Evolutionary conservation across 2,329 filamentous ascomycete genomes (phyloP).

Genomic region (Sporothrix luriei): DNA sequence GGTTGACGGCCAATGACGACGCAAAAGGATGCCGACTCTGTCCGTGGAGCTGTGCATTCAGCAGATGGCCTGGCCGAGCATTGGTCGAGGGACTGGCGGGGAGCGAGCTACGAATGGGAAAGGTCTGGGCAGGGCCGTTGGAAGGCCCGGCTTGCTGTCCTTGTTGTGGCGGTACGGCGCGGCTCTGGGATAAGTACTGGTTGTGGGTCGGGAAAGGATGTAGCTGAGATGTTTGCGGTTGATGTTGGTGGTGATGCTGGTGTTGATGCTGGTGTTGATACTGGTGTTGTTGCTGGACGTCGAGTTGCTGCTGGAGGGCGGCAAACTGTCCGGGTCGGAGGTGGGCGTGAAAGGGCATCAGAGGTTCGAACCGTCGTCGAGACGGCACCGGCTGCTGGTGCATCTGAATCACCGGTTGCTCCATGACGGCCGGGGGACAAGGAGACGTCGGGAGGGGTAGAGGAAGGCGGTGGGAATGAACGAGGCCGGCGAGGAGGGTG

Average conservation of each 20-base stretch:
- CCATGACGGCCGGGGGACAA: constrained; percentile 22
- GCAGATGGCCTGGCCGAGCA: constrained; percentile 34
- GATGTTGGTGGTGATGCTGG: constrained; percentile 34
- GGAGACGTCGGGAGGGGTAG: constrained; percentile 7
- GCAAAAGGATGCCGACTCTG: constrained; percentile 21
- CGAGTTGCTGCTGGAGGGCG: constrained; percentile 35
- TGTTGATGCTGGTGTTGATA: constrained; percentile 34
- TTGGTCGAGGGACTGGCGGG: constrained; percentile 37
- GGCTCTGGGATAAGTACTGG: constrained; percentile 32
- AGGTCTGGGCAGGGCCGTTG: constrained; percentile 39
- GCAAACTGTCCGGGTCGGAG: constrained; percentile 40
- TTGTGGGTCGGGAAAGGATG: constrained; percentile 29
- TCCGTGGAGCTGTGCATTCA: constrained; percentile 38
- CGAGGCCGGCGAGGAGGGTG: background rate
- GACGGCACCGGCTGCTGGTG: constrained; percentile 54
- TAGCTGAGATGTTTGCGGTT: constrained; percentile 30
- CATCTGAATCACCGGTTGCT: constrained; percentile 56
- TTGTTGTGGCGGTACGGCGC: constrained; percentile 27
- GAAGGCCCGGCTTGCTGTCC: background rate
- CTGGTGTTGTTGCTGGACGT: constrained; percentile 31
- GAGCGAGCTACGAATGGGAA: constrained; percentile 46
- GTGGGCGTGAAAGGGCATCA: constrained; percentile 41
- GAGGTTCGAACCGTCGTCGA: constrained; percentile 47
- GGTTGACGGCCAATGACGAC: constrained; percentile 37
- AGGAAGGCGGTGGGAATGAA: background rate